Base-by-base conservation (phyloP, 106 monocot genomes). In the Dendrobium catenatum region DNA sequence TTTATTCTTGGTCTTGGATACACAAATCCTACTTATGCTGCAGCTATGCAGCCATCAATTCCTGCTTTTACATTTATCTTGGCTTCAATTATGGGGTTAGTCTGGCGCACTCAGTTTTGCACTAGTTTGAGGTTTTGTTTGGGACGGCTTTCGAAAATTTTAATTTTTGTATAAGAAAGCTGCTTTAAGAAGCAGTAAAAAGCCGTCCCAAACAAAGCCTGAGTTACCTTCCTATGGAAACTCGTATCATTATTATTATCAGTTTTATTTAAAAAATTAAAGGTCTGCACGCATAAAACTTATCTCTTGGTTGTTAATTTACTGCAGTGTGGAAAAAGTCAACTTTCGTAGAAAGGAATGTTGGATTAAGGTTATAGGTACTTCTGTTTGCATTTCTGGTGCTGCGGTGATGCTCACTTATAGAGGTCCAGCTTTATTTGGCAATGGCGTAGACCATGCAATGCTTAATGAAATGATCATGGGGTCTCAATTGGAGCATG, bases 21-120 rank as follows among this genome's bases (percentile, higher is more conserved):
- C 89, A 97, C 96, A 29, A 94, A 86, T 68, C 90, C 96, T 41
- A 84, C 89, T 61, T 94, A 92, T 85, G 92, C 94, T 27, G 87
- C 96, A 24, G 96, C 94, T 54, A 24, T 90, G 74, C 94, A 97
- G 79, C 96, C 96, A 31, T 80, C 92, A 24, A 92, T 92, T 75
- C 96, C 96, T 9, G 94, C 94, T 42, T 94, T 97, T 49, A 97
- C 96, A 42, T 97, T 97, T 66, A 74, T 97, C 51, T 76, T 97
- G 33, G 94, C 94, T 68, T 83, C 73, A 47, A 42, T 91, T 15
- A 84, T 89, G 40, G 89, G 95, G 95, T 90, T 27, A 75, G 33
- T 75, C 33, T 20, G 4, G 17, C 19, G 4, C 59, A 22, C 26
- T 26, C 26, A 66, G 13, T 66, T 15, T 40, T 67, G 42, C 20